These are phyloP conservation scores for Tetradesmus lagerheimii DNA, from an alignment of 139 green algal species.

Conservation along the genomic window DNA sequence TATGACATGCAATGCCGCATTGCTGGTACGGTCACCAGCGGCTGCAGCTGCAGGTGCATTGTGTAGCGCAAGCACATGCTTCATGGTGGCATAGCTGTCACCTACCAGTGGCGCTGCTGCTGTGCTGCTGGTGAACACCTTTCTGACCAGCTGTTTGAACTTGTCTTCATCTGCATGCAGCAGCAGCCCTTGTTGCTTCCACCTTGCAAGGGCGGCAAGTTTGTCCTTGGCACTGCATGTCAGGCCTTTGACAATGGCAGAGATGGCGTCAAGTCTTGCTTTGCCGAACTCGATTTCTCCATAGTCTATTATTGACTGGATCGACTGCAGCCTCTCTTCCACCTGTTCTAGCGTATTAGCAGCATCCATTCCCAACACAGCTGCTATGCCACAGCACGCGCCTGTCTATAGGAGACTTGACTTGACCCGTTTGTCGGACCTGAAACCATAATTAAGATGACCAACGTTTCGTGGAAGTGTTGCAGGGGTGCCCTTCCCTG, in stretches of 20 bases:
- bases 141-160: background rate
- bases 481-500: too few species aligned
- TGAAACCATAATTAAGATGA: too few species aligned
- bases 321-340: background rate
- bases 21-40: too few species aligned
- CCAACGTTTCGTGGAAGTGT: too few species aligned
- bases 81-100: background rate
- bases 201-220: background rate
- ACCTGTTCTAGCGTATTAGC: background rate
- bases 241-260: background rate
- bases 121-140: background rate
- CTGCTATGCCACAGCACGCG: background rate
- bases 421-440: too few species aligned
- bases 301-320: background rate
- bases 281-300: background rate
- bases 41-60: too few species aligned
- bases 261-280: background rate
- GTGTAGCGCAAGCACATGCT: too few species aligned
- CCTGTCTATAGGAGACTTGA: too few species aligned
- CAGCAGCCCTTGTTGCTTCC: background rate
- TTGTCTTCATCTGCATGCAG: background rate
- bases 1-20: too few species aligned
- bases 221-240: background rate
- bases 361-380: background rate
- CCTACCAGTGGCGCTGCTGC: background rate